Conservation (phyloP, 2,329 filamentous ascomycete species). For the Berkeleyomyces basicola region DNA sequence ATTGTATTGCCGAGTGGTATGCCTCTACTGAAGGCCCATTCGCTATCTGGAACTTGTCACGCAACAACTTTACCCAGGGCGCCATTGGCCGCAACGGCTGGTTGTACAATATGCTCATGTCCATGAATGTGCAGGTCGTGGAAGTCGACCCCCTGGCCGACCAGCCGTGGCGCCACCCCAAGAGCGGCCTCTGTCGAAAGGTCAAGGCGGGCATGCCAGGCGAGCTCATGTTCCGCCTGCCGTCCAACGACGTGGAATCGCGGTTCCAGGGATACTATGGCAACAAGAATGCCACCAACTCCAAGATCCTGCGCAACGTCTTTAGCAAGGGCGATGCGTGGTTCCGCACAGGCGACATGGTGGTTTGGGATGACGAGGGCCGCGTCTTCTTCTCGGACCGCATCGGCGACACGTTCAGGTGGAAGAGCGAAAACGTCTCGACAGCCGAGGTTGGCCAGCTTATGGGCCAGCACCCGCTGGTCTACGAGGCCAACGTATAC, state of each 20-base stretch:
- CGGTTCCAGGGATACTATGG: conserved; percentile 73
- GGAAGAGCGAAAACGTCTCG: conserved; percentile 73
- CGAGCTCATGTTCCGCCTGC: conserved; percentile 58
- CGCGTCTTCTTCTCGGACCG: conserved; percentile 67
- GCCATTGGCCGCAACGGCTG: conserved; percentile 60
- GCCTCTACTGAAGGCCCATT: conserved; percentile 57
- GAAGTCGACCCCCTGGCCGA: conserved; percentile 57
- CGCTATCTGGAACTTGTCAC: conserved; percentile 54
- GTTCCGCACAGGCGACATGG: conserved; percentile 71
- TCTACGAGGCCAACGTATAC: conserved; percentile 74
- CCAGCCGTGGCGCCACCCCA: conserved; percentile 46
- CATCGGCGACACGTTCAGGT: conserved; percentile 62
- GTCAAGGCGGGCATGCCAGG: conserved; percentile 47
- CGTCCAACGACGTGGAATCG: conserved; percentile 42
- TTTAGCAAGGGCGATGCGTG: conserved; percentile 62
- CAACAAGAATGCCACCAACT: conserved; percentile 50
- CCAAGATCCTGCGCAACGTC: conserved; percentile 60
- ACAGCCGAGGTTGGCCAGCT: conserved; percentile 68
- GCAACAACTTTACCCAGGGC: conserved; percentile 57
- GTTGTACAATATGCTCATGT: conserved; percentile 39
- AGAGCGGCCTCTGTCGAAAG: conserved; percentile 50
- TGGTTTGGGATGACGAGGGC: conserved; percentile 55
- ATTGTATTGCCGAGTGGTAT: conserved; percentile 65
- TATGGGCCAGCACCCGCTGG: conserved; percentile 46
- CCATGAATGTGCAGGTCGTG: conserved; percentile 39